Base-by-base conservation (phyloP, 306 rosid species). In the Phaseolus lunatus region DNA sequence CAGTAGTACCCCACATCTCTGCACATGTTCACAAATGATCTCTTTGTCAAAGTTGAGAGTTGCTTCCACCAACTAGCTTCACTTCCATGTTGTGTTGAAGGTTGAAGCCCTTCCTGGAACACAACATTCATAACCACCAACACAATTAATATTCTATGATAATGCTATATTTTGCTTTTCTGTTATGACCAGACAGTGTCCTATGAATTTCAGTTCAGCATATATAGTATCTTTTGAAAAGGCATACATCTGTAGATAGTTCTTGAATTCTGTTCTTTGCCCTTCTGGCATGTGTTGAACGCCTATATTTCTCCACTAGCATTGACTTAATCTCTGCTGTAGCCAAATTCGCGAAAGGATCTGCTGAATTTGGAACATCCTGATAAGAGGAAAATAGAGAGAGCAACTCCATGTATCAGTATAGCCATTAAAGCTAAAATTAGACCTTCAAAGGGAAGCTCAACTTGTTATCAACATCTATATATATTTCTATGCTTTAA, bases 1-100 rank as follows among this genome's bases (percentile, higher is more conserved):
- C 99, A 95, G 78, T 90, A 95, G 78, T 95, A 95, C n/a, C 99
- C 99, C 26, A 95, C 94, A 78, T 95, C 99, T 82, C 99, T 87
- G 68, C 87, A 78, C 99, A 95, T 95, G 91, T 95, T 92, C 79
- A 95, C 73, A 49, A 89, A 84, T 23, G 99, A 95, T 83, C 99
- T 87, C 50, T 33, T 86, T 22, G 97, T 88, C 88, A 95, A 69
- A 39, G 97, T 92, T 1, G 41, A 44, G 23, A 95, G 96, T 82
- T 95, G 99, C 85, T 83, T 92, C 88, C 87, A 83, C 99, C 96
- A 95, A 83, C 86, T 86, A 66, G 99, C 95, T 88, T 86, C 87
- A 67, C 93, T 91, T 83, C 91, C 89, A 27, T 24, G 59, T 68
- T 81, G 73, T 29, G 79, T 16, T 8, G 90, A 85, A 37, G 67